A percentile compares a stretch with the other conserved stretches of the same genome.
phyloP scores from a whole-genome alignment of 345 rosid genomes.

The Euphorbia peplus region DNA sequence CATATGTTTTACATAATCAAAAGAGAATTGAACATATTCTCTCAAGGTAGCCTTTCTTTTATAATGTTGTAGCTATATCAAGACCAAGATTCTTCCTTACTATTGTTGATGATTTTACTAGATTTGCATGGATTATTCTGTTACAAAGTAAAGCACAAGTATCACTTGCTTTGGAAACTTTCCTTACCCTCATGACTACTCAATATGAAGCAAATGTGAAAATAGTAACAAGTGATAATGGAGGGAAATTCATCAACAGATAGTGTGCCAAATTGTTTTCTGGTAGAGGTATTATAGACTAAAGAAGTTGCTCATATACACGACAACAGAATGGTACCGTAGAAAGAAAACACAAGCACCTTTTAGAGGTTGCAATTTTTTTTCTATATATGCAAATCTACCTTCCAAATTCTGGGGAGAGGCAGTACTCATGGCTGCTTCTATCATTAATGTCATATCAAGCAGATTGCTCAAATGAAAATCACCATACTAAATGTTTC shows the following conservation, averaged over 20 bases:
- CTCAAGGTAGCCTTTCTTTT: no score
- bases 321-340: not conserved
- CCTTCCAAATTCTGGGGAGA: not conserved
- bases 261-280: not conserved
- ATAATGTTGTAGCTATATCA: no score
- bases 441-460: not conserved
- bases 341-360: not conserved
- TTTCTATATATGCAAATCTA: not conserved
- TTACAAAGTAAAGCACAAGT: not conserved
- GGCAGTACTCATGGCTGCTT: not conserved
- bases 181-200: not conserved
- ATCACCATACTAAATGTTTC: not conserved
- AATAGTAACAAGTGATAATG: not conserved
- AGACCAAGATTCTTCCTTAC: not conserved
- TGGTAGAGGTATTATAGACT: not conserved
- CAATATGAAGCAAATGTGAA: not conserved
- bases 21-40: no score
- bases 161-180: not conserved
- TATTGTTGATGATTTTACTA: not conserved
- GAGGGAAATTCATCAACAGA: not conserved
- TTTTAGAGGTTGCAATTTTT: not conserved
- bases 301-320: not conserved
- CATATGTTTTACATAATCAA: no score
- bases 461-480: not conserved
- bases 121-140: not conserved